A percentile compares a stretch with the other conserved stretches of the same genome.
Evolutionary conservation across 2,329 filamentous ascomycete species (phyloP).

Genomic region (Sporothrix curviconia): DNA sequence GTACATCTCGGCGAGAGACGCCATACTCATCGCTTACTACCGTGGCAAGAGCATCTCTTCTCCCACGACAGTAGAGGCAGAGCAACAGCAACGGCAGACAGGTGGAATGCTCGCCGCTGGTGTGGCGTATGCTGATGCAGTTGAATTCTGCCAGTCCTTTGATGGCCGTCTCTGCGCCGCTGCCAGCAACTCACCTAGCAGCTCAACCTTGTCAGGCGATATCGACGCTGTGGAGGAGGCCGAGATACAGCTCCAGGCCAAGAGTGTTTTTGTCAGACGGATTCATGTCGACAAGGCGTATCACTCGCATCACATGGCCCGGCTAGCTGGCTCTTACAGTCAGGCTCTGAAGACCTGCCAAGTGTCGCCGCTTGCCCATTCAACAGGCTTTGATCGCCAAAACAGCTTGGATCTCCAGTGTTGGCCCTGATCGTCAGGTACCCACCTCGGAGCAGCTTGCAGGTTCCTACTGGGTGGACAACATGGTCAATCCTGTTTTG

Average conservation of each 20-base stretch:
- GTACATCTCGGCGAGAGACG: conserved; percentile 18
- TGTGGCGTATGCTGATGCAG: conserved; percentile 26
- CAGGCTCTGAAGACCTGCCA: conserved; percentile 9
- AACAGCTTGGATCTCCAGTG: conserved; percentile 20
- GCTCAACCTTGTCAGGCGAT: conserved; percentile 39
- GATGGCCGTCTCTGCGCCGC: background rate
- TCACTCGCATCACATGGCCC: conserved; percentile 31
- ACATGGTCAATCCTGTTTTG: conserved; percentile 26
- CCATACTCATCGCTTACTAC: conserved; percentile 21
- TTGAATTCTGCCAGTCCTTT: conserved; percentile 27
- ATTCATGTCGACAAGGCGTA: conserved; percentile 33
- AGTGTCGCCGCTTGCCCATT: background rate
- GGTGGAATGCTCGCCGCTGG: conserved; percentile 39
- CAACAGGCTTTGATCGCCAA: background rate
- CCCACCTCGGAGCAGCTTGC: conserved; percentile 15
- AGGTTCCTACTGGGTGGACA: conserved; percentile 27
- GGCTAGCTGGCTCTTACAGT: conserved; percentile 22
- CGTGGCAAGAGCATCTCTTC: conserved; percentile 15
- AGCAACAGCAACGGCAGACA: conserved; percentile 28
- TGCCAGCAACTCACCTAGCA: conserved; percentile 22
- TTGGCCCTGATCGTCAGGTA: conserved; percentile 18
- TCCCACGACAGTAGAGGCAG: background rate
- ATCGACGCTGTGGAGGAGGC: conserved; percentile 15
- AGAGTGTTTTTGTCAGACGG: conserved; percentile 25
- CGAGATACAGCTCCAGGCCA: conserved; percentile 23